Base-by-base conservation (phyloP, 805 yeast genomes). In the Candida coleopterorum region DNA sequence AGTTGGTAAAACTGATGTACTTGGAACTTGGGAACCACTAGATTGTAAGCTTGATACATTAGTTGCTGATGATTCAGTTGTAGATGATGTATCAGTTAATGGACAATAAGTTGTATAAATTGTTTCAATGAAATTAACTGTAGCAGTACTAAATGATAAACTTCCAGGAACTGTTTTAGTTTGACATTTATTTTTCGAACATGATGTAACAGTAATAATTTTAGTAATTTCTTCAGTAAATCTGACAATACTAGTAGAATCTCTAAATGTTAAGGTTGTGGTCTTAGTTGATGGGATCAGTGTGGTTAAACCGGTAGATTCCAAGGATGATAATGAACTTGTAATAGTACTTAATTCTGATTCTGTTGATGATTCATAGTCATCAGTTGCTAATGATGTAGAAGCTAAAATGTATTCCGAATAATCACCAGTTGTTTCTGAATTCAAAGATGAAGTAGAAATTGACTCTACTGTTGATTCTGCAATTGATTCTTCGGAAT, bases 31-130 rank as follows among this genome's bases (percentile, higher is more conserved):
- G 5, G 32, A 29, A n/a, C 34, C 23, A 21, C n/a, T 7, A 22
- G 16, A 23, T 22, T 22, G 27, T 9, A 21, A 6, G 21, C 25
- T 29, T 5, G 17, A 7, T 11, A 6, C 10, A 7, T 10, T 14
- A 12, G 5, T 17, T 12, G 14, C 5, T 18, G 12, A 17, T 29
- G 32, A 29, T 11, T 12, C 17, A 7, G 12, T 9, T 4, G 5
- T 18, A 16, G 21, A 28, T 10, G 31, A 17, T 17, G 31, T 10
- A 12, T 9, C 15, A 18, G 36, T 33, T 14, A 33, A 33, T 40
- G 70, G 70, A 44, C 67, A 60, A 53, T 52, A 62, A 25, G 64
- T 57, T 37, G 62, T 54, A 54, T 56, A 70, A 14, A 50, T 50
- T 10, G 70, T 71, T 29, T 35, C 55, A 3, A 42, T 40, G 11